Conservation (phyloP, 2,329 filamentous ascomycete species). For the Ascochyta clinopodiicola region DNA sequence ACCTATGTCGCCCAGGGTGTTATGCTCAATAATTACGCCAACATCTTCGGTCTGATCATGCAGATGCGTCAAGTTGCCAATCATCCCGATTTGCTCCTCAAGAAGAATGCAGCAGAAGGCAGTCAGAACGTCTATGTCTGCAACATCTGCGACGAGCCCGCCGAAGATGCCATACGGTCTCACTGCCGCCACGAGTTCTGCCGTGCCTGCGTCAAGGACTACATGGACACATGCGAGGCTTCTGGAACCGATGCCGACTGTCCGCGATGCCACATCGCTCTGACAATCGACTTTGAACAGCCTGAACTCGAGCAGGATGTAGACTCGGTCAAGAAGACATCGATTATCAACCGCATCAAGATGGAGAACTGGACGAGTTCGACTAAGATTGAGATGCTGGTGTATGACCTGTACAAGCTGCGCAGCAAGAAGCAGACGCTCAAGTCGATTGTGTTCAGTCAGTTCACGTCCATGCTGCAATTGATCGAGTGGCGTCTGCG, state of each 20-base stretch:
- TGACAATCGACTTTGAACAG: constrained; percentile 92
- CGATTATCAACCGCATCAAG: constrained; percentile 97
- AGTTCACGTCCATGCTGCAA: constrained; percentile 97
- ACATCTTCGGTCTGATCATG: constrained; percentile 99
- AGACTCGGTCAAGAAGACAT: constrained; percentile 85
- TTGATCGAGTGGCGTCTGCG: constrained; percentile 96
- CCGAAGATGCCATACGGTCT: constrained; percentile 92
- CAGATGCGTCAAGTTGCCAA: constrained; percentile 98
- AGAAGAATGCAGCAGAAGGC: constrained; percentile 77
- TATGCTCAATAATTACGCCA: constrained; percentile 87
- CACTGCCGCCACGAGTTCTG: constrained; percentile 94
- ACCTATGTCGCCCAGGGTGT: constrained; percentile 95
- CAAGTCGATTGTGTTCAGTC: constrained; percentile 97
- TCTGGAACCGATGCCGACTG: constrained; percentile 70
- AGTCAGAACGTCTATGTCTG: constrained; percentile 92
- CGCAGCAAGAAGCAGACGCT: constrained; percentile 91
- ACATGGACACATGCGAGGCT: constrained; percentile 77
- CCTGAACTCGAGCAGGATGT: constrained; percentile 94
- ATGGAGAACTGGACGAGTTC: constrained; percentile 99
- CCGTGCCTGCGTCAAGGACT: constrained; percentile 78
- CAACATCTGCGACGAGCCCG: constrained; percentile 94
- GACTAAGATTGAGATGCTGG: constrained; percentile 95
- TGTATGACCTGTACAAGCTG: constrained; percentile 91
- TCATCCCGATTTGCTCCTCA: constrained; percentile 91
- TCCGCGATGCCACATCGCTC: constrained; percentile 86